phyloP scores from a whole-genome alignment of 768 basidiomycete genomes.

The Favolaschia claudopus region DNA sequence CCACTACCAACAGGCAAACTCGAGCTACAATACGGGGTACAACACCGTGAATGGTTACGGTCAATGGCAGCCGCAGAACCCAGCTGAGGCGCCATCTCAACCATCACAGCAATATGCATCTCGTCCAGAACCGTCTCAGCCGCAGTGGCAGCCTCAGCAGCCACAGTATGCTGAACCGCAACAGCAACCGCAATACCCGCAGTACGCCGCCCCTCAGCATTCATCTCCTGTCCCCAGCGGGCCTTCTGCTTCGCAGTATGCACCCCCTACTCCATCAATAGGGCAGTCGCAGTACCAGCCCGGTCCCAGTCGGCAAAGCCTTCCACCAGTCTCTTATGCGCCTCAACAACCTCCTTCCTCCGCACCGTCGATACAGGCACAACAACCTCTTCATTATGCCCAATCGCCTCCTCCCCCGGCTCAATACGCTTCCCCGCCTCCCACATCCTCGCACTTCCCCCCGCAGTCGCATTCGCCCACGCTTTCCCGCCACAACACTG shows the following conservation, averaged over 20 bases:
- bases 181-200: slow-evolving; percentile 28
- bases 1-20: slow-evolving; percentile 41
- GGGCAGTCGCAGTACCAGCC: slow-evolving; percentile 36
- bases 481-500: slow-evolving; percentile 37
- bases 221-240: slow-evolving; percentile 20
- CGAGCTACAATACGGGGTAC: slow-evolving; percentile 33
- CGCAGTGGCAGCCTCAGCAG: slow-evolving; percentile 33
- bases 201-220: slow-evolving; percentile 24
- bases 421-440: slow-evolving; percentile 22
- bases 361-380: slow-evolving; percentile 29
- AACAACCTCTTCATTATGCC: slow-evolving; percentile 26
- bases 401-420: slow-evolving; percentile 36
- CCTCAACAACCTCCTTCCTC: slow-evolving; percentile 32
- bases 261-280: slow-evolving; percentile 21
- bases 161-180: slow-evolving; percentile 29
- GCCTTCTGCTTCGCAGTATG: slow-evolving; percentile 25
- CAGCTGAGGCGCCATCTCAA: slow-evolving; percentile 24
- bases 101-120: slow-evolving; percentile 29
- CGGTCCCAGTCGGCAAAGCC: slow-evolving; percentile 24
- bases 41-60: slow-evolving; percentile 37
- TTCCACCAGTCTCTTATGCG: slow-evolving; percentile 34
- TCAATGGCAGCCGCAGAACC: slow-evolving; percentile 43
- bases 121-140: slow-evolving; percentile 19
- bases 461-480: slow-evolving; percentile 17
- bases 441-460: slow-evolving; percentile 10